These are phyloP conservation scores for Apiospora rasikravindrae DNA, from an alignment of 2,329 filamentous ascomycete genomes.

Conservation along the genomic window DNA sequence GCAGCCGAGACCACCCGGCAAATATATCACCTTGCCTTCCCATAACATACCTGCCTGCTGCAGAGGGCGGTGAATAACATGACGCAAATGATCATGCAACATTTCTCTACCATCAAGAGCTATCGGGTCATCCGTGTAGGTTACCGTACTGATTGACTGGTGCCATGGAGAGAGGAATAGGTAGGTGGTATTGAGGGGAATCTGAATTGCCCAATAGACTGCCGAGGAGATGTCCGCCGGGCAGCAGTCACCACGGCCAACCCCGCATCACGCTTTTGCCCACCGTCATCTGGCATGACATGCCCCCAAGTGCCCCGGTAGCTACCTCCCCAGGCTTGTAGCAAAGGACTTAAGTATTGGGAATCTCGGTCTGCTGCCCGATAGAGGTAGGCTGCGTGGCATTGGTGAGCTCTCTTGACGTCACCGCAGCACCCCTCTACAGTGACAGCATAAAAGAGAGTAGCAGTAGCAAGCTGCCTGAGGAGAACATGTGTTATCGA, in stretches of 20 bases:
- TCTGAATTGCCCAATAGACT: not conserved
- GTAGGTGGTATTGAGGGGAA: not conserved
- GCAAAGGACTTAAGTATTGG: too few relatives aligned
- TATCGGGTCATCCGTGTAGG: too few relatives aligned
- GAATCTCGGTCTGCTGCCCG: not conserved
- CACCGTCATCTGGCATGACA: not conserved
- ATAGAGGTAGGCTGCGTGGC: not conserved
- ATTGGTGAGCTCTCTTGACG: not conserved
- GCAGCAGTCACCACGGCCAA: not conserved
- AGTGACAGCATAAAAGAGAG: not conserved
- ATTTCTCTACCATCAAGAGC: not conserved
- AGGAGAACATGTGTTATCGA: not conserved
- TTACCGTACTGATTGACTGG: not conserved
- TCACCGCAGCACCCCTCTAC: not conserved
- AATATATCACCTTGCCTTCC: not conserved
- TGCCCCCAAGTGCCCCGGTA: not conserved
- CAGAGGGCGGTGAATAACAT: not conserved
- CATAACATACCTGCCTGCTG: not conserved
- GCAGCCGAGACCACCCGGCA: not conserved
- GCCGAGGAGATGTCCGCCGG: not conserved
- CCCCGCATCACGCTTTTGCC: not conserved
- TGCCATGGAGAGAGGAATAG: not conserved
- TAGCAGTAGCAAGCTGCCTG: not conserved
- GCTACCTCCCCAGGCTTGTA: not conserved
- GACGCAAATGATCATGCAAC: not conserved